Conservation (phyloP, 1,284 basidiomycete genomes). For the Malassezia pachydermatis region DNA sequence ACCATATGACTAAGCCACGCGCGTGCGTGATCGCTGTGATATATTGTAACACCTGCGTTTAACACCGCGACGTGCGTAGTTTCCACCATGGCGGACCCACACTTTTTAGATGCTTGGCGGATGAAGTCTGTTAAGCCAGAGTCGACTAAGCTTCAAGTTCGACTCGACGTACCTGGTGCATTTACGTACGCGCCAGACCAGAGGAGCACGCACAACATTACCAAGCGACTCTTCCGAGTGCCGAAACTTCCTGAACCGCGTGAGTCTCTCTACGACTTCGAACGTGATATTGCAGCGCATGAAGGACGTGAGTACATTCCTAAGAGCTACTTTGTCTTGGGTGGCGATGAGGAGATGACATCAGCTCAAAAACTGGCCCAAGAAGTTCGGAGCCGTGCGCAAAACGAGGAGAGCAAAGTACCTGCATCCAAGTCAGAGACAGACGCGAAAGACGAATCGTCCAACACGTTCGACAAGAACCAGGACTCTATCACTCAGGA, state of each 20-base stretch:
- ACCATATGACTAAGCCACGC: too few species aligned
- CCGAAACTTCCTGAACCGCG: slow-evolving; percentile 18
- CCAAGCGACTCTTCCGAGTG: slow-evolving; percentile 35
- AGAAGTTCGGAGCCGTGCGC: too few species aligned
- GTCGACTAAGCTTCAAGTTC: slow-evolving; percentile 19
- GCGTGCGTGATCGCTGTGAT: too few species aligned
- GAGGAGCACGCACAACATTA: slow-evolving; percentile 31
- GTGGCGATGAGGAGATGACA: slow-evolving; percentile 12
- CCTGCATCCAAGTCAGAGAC: neutral
- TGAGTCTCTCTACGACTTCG: slow-evolving; percentile 25
- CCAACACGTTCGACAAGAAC: neutral
- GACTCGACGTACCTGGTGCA: slow-evolving; percentile 41
- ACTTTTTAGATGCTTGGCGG: slow-evolving; percentile 9
- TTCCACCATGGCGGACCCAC: slow-evolving; percentile 11
- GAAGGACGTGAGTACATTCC: slow-evolving; percentile 2
- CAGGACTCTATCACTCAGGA: neutral
- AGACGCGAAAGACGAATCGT: neutral
- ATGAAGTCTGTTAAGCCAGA: neutral
- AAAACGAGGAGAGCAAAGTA: neutral
- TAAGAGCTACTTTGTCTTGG: slow-evolving; percentile 11
- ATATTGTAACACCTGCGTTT: too few species aligned
- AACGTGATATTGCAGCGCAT: slow-evolving; percentile 22
- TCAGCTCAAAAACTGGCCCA: slow-evolving; percentile 11
- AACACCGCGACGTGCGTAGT: too few species aligned
- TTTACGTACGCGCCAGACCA: slow-evolving; percentile 38